A percentile compares a stretch with the other conserved stretches of the same genome.
These are phyloP conservation scores for Myxozyma kluyveri DNA, from an alignment of 805 yeast species.

Conservation along the genomic window DNA sequence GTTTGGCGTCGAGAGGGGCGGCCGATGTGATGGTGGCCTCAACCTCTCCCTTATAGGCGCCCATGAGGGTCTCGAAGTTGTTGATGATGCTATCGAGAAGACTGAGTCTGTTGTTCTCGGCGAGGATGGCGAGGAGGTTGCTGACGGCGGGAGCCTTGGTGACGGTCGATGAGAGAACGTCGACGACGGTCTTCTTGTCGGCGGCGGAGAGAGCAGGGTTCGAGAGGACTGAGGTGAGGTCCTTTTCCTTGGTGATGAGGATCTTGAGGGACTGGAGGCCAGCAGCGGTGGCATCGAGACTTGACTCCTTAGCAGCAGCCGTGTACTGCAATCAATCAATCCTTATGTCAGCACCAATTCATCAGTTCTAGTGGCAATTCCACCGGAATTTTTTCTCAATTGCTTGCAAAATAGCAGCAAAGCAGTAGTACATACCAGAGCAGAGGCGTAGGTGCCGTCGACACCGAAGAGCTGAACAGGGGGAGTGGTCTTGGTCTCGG, in stretches of 20 bases:
- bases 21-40: conserved; percentile 92
- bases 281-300: conserved; percentile 65
- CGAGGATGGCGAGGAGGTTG: conserved; percentile 79
- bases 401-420: too few species aligned
- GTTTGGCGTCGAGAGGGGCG: conserved; percentile 72
- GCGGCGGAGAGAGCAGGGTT: conserved; percentile 81
- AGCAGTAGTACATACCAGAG: conserved; percentile 47
- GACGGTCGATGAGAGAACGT: conserved; percentile 49
- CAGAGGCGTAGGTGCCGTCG: conserved; percentile 96
- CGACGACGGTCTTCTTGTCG: conserved; percentile 71
- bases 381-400: too few species aligned
- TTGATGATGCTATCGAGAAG: conserved; percentile 62
- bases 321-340: conserved; percentile 55
- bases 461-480: conserved; percentile 93
- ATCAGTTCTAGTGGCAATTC: too few species aligned
- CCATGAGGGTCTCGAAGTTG: conserved; percentile 74
- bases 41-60: conserved; percentile 87
- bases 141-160: conserved; percentile 64
- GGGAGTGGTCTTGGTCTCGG: conserved; percentile 57
- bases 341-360: too few species aligned
- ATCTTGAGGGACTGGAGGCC: conserved; percentile 59
- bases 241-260: conserved; percentile 59
- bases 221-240: conserved; percentile 57
- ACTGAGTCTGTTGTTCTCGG: conserved; percentile 90
- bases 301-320: conserved; percentile 80